phyloP scores from a whole-genome alignment of 2,329 filamentous ascomycete species.

The Albophoma yamanashiensis region DNA sequence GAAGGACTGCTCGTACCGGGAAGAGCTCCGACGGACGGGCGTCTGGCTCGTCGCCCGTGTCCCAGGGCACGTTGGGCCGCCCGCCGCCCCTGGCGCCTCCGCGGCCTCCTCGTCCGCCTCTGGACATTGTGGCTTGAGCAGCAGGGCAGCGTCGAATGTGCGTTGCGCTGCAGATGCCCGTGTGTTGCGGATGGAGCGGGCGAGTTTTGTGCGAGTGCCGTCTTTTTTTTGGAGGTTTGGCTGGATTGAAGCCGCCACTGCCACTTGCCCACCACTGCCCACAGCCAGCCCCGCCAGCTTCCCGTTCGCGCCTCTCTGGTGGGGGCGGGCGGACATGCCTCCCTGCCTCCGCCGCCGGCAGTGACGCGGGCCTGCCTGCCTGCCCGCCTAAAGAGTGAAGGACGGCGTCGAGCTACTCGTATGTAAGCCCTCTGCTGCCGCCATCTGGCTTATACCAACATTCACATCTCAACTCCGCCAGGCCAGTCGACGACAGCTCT shows the following conservation, averaged over 20 bases:
- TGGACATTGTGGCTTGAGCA: conserved; percentile 29
- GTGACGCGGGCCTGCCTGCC: neutral
- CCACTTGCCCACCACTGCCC: no score
- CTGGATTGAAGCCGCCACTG: neutral
- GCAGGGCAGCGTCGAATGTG: neutral
- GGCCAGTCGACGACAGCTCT: neutral
- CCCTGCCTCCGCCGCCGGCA: neutral
- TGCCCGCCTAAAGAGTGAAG: neutral
- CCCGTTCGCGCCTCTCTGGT: neutral
- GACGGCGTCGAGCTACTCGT: neutral
- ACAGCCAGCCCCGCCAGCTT: neutral
- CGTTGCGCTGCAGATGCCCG: neutral
- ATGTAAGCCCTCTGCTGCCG: neutral
- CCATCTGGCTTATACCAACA: neutral
- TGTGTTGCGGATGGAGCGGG: neutral
- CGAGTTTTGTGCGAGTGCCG: neutral
- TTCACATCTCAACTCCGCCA: neutral
- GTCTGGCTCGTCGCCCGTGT: conserved; percentile 42
- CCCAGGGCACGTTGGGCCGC: conserved; percentile 39
- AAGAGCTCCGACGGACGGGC: conserved; percentile 49
- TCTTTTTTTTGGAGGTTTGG: neutral
- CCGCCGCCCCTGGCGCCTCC: conserved; percentile 36
- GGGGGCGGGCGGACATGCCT: neutral
- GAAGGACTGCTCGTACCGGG: conserved; percentile 28
- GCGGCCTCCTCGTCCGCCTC: conserved; percentile 40